Evolutionary conservation across 2,329 filamentous ascomycete genomes (phyloP).

Genomic region (Botrytis elliptica): DNA sequence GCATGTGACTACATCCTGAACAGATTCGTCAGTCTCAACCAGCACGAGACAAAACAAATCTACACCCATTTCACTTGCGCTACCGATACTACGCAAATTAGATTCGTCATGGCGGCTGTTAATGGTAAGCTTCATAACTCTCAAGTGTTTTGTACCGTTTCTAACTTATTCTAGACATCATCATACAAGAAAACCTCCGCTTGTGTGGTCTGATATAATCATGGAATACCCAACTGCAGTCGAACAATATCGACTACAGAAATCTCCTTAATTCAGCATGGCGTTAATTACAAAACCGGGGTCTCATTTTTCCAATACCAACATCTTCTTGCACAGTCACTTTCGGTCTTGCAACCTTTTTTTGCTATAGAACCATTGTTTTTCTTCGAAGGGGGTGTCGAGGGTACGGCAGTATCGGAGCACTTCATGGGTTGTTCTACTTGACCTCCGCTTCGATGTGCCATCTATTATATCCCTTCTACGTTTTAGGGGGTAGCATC

Average conservation of each 20-base stretch:
- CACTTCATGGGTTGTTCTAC: conserved; percentile 7
- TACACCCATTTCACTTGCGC: conserved; percentile 99
- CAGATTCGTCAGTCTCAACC: conserved; percentile 96
- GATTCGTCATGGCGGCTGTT: conserved; percentile 99
- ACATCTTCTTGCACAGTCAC: conserved; percentile 28
- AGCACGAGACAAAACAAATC: conserved; percentile 99
- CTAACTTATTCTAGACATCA: conserved; percentile 76
- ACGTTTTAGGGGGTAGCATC: conserved; percentile 15
- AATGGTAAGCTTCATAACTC: conserved; percentile 66
- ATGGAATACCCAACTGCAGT: conserved; percentile 18
- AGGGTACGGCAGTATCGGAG: conserved; percentile 16
- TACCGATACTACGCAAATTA: conserved; percentile 97
- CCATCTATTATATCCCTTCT: conserved; percentile 28
- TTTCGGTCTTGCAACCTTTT: conserved; percentile 26
- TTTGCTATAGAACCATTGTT: conserved; percentile 29
- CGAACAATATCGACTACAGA: conserved; percentile 7
- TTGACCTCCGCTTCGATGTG: conserved; percentile 33
- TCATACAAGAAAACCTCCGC: conserved; percentile 98
- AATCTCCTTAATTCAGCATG: conserved; percentile 34
- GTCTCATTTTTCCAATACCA: conserved; percentile 37
- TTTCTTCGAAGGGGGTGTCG: conserved; percentile 18
- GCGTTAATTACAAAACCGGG: conserved; percentile 38
- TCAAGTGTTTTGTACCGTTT: background rate
- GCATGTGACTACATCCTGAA: conserved; percentile 99
- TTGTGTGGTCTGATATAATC: conserved; percentile 90